Evolutionary conservation across 345 rosid genomes (phyloP).

Genomic region (Acer yangbiense): DNA sequence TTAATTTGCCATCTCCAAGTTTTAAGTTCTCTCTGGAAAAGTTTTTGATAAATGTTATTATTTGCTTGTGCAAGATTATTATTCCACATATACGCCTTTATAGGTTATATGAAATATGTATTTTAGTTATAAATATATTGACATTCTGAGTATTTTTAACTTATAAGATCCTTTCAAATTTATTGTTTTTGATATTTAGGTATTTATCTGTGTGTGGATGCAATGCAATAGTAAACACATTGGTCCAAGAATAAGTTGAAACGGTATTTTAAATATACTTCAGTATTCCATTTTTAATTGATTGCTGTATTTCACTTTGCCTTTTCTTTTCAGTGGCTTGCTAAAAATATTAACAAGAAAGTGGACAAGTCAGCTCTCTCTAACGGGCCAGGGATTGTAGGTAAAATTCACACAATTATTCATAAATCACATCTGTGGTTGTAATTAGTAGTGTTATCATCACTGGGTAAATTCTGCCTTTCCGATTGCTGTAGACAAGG

Average conservation of each 20-base stretch:
- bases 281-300: not conserved
- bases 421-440: slow-evolving; percentile 7
- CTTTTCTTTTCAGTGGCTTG: slow-evolving; percentile 60
- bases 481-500: slow-evolving; percentile 35
- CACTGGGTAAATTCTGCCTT: slow-evolving; percentile 14
- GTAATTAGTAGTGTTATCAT: slow-evolving; percentile 7
- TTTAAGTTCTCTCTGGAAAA: no score
- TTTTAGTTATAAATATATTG: not conserved
- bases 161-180: not conserved
- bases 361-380: slow-evolving; percentile 57
- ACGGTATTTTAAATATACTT: not conserved
- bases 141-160: not conserved
- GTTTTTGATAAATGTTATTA: no score
- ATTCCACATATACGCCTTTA: no score
- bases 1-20: not conserved
- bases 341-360: slow-evolving; percentile 69
- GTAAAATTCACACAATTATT: slow-evolving; percentile 32
- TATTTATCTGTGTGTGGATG: not conserved
- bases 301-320: slow-evolving; percentile 8
- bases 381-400: slow-evolving; percentile 48
- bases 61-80: no score
- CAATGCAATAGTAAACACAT: not conserved
- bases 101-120: not conserved
- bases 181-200: not conserved
- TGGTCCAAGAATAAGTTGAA: not conserved